phyloP scores from a whole-genome alignment of 495 filamentous ascomycete genomes.

The Podospora anserina region DNA sequence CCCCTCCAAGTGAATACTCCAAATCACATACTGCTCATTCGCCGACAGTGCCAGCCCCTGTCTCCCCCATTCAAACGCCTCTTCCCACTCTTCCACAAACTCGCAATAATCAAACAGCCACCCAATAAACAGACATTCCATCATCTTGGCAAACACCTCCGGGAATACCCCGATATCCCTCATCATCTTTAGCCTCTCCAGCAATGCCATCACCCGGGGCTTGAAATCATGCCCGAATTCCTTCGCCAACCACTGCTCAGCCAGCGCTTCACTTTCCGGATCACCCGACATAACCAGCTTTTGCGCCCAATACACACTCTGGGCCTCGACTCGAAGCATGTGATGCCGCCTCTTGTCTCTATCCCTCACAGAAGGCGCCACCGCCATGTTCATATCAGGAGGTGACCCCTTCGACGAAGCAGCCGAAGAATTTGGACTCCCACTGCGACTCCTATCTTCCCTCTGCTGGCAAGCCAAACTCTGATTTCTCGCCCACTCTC shows the following conservation, averaged over 20 bases:
- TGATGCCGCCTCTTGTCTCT: conserved; percentile 20
- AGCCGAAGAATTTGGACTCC: neutral
- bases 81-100: conserved; percentile 23
- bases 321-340: conserved; percentile 31
- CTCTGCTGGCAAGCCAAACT: conserved; percentile 26
- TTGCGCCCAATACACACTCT: conserved; percentile 32
- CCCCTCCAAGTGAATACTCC: conserved; percentile 31
- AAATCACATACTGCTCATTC: conserved; percentile 31
- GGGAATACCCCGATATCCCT: conserved; percentile 13
- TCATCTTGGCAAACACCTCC: conserved; percentile 18
- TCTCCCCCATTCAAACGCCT: conserved; percentile 23
- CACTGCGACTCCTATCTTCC: neutral
- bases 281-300: conserved; percentile 24
- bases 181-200: neutral
- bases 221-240: conserved; percentile 24
- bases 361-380: neutral
- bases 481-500: conserved; percentile 28
- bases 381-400: neutral
- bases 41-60: conserved; percentile 22
- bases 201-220: conserved; percentile 11
- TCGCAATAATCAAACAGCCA: conserved; percentile 34
- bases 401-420: neutral
- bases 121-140: conserved; percentile 27
- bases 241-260: conserved; percentile 22
- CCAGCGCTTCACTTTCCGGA: conserved; percentile 23